A percentile compares a stretch with the other conserved stretches of the same genome.
Conservation (phyloP, 2,329 filamentous ascomycete species). For the Scedosporium boydii region DNA sequence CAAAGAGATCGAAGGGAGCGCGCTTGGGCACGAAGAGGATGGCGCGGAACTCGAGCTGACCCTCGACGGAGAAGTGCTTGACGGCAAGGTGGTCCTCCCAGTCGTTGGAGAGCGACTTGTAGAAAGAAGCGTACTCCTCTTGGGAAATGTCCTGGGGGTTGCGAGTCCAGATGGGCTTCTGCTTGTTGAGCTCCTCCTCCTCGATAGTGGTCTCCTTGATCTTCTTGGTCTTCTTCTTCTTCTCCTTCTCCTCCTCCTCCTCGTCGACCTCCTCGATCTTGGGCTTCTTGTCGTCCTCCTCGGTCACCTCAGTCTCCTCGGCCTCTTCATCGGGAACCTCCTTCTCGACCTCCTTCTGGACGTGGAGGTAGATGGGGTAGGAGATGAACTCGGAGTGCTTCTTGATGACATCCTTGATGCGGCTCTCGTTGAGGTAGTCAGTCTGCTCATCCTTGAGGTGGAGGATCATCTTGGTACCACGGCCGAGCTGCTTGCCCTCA, state of each 20-base stretch:
- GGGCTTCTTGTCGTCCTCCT: constrained; percentile 83
- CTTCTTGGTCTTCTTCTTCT: constrained; percentile 98
- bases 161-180: constrained; percentile 99
- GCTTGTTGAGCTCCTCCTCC: constrained; percentile 99
- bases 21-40: constrained; percentile 99
- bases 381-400: constrained; percentile 99
- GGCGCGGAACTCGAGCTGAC: constrained; percentile 99
- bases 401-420: constrained; percentile 99
- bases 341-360: constrained; percentile 97
- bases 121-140: constrained; percentile 98
- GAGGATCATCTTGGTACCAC: constrained; percentile 95
- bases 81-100: constrained; percentile 99
- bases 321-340: constrained; percentile 96
- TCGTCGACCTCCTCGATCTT: constrained; percentile 90
- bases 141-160: constrained; percentile 91
- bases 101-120: constrained; percentile 99
- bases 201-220: constrained; percentile 97
- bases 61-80: constrained; percentile 99
- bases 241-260: constrained; percentile 77
- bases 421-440: constrained; percentile 96
- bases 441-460: constrained; percentile 99
- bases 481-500: constrained; percentile 81
- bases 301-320: constrained; percentile 55
- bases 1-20: constrained; percentile 97
- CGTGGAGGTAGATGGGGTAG: constrained; percentile 99